These are phyloP conservation scores for Ogataea chonburiensis DNA, from an alignment of 805 yeast genomes.

Conservation along the genomic window DNA sequence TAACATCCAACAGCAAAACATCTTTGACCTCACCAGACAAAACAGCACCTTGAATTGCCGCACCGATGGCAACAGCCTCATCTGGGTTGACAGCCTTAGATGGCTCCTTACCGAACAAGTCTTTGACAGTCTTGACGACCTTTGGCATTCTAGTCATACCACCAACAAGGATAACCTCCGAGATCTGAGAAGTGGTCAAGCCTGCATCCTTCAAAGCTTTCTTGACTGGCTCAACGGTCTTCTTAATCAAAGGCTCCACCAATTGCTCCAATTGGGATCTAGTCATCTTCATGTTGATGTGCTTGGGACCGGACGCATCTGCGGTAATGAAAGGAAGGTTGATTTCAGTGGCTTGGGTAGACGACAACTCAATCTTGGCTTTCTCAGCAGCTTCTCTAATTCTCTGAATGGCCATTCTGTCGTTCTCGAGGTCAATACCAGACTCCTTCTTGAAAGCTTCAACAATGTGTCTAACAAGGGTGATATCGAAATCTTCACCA, in stretches of 20 bases:
- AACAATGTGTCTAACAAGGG: conserved; percentile 73
- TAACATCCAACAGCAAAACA: conserved; percentile 75
- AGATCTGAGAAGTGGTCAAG: conserved; percentile 60
- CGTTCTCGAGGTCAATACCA: conserved; percentile 51
- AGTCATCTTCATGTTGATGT: conserved; percentile 55
- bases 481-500: conserved; percentile 90
- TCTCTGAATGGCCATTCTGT: conserved; percentile 66
- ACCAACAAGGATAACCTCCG: conserved; percentile 77
- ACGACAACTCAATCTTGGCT: conserved; percentile 73
- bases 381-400: conserved; percentile 77
- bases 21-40: conserved; percentile 79
- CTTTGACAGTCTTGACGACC: conserved; percentile 60
- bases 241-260: conserved; percentile 62
- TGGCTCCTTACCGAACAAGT: conserved; percentile 61
- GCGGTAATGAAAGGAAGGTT: conserved; percentile 68
- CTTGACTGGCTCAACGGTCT: conserved; percentile 71
- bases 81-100: conserved; percentile 81
- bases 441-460: conserved; percentile 54
- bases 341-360: conserved; percentile 57
- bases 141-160: conserved; percentile 93
- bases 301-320: conserved; percentile 49
- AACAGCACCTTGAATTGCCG: conserved; percentile 87
- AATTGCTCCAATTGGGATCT: conserved; percentile 68
- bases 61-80: conserved; percentile 90
- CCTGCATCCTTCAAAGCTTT: conserved; percentile 75